Evolutionary conservation across 2,329 filamentous ascomycete species (phyloP), one percentile per base, ranked within the genome.

Genomic region (Alternaria arbusti): DNA sequence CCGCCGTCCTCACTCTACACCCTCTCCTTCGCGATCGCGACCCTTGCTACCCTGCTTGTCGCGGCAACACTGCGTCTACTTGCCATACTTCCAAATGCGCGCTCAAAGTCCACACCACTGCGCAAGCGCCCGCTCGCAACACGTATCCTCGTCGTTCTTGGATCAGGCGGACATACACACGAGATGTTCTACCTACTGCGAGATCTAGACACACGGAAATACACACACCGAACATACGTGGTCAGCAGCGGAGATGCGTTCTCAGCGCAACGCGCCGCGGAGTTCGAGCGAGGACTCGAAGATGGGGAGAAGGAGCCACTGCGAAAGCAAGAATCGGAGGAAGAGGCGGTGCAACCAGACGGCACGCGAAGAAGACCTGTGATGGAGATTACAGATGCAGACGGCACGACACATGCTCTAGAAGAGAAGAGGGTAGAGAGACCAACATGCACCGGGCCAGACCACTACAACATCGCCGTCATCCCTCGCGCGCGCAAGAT

Each of bases 111-210:
- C n/a, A 59, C 7, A 17, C 64, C 68, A 54, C 66, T 70, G 61
- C 68, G 61, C 26, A 70, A 55, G 49, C 77, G 74, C 57, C 74
- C 74, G 20, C 54, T 73, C 5, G 82, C 83, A 25, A 84, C 84
- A 7, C 89, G 94, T 78, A 84, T 94, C 57, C 84, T 97, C 30
- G 87, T 97, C 67, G 90, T 98, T 25, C 90, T 98, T 23, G 96
- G 96, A 56, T 96, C 92, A 3, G 96, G 96, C 30, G 96, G 96
- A 1, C 96, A 99, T 81, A 97, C 96, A 0, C 90, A 93, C 51
- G 96, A 99, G 81, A 97, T 99, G 91, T 85, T 97, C 66, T 89
- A 91, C 74, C 91, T 97, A 83, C 88, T 99, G 71, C 83, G 84
- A 70, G 87, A 86, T 69, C 81, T 90, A 1, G 76, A 82, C 59